Conservation (phyloP, 108 stramenopile species). For the Aurantiochytrium sp. region DNA sequence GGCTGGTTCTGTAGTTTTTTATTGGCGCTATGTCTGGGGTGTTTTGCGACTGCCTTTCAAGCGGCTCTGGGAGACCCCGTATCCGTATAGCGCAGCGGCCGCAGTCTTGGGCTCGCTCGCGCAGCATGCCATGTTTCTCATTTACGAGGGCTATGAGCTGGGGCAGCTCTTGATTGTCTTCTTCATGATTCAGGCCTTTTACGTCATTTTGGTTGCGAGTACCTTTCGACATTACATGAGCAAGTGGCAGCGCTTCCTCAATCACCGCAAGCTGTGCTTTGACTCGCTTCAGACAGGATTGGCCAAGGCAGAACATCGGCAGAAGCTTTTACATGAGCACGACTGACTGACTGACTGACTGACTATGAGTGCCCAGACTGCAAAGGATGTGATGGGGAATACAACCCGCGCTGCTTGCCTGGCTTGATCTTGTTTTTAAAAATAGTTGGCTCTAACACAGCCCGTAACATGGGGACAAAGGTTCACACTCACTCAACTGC, state of each 20-base stretch:
- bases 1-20: neutral
- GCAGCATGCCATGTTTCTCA: conserved; percentile 9
- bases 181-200: conserved; percentile 11
- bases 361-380: too few species aligned
- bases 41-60: neutral
- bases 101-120: neutral
- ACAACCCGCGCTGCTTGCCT: too few species aligned
- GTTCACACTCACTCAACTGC: too few species aligned
- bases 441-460: too few species aligned
- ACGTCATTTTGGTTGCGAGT: neutral
- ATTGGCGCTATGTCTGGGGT: neutral
- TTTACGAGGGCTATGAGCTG: neutral
- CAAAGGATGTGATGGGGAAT: too few species aligned
- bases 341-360: neutral
- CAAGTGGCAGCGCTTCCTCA: neutral
- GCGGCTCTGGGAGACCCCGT: neutral
- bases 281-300: neutral
- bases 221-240: conserved; percentile 14
- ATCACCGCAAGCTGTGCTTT: neutral
- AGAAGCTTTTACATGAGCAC: neutral
- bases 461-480: too few species aligned
- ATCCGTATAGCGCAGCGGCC: neutral
- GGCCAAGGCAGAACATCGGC: neutral
- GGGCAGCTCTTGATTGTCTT: neutral
- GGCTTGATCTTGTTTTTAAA: too few species aligned